Base-by-base conservation (phyloP, 306 rosid species). In the Rosa lucieae region DNA sequence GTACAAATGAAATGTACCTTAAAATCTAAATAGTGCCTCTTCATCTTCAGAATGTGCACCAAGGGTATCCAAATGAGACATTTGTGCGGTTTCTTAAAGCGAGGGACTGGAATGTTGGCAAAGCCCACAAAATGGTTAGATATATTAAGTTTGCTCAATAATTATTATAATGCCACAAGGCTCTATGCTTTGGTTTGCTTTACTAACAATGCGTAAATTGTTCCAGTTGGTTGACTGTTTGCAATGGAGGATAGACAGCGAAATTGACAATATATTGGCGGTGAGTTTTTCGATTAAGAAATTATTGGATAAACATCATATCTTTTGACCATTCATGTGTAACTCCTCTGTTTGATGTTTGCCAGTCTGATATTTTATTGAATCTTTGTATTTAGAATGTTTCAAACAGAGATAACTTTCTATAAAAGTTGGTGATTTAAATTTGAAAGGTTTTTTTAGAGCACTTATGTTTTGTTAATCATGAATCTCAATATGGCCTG, bases 111-210 rank as follows among this genome's bases (percentile, higher is more conserved):
- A 86, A 90, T 89, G 90, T 96, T 37, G 73, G 90, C 83, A 96
- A 96, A 84, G 93, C 97, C 70, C 96, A 93, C 67, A 91, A 90
- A 84, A 93, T 96, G 99, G 98, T 94, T 78, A 78, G 88, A 82
- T 72, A 72, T 81, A 79, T 80, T 56, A 61, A n/a, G 72, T 70
- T 44, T 49, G 26, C 71, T 76, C 48, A 15, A 59, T 3, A 40
- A 55, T 56, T 44, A 10, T 40, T 59, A 15, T 70, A 39, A 48
- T 77, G n/a, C 43, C 82, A 40, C 37, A 23, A 75, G 35, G 21
- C 37, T 82, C 83, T 80, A 69, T 58, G 40, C 37, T 80, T 74
- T 77, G 77, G 59, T 32, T 61, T 76, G 76, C 68, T 78, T 77
- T 72, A 13, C 86, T 92, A 78, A 83, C 72, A 58, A 18, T 72